Evolutionary conservation across 129 eudicot species (phyloP).

Genomic region (Flaveria trinervia): DNA sequence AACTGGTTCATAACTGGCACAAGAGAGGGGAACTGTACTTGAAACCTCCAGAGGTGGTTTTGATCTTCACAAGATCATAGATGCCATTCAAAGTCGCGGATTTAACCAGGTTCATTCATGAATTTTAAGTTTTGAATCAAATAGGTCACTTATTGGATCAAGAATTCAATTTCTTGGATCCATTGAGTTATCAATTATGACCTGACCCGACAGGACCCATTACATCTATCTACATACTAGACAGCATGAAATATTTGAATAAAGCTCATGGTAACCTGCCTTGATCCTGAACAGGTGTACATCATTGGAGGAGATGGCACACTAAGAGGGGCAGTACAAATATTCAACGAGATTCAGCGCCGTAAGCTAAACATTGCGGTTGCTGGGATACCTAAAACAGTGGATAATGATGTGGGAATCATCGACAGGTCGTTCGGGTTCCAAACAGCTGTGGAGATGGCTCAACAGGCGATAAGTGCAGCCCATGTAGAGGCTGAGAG

Average conservation of each 20-base stretch:
- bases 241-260: not conserved
- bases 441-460: conserved; percentile 92
- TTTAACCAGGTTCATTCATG: conserved; percentile 54
- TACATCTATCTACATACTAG: not conserved
- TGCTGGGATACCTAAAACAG: conserved; percentile 74
- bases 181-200: not conserved
- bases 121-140: not conserved
- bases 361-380: conserved; percentile 55
- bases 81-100: conserved; percentile 55
- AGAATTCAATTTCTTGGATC: not conserved
- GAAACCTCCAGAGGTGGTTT: conserved; percentile 83
- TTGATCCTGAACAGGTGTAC: conserved; percentile 44
- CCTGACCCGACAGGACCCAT: not conserved
- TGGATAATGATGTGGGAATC: conserved; percentile 81
- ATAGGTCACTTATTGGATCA: not conserved
- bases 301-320: conserved; percentile 90
- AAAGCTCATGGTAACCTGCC: not conserved
- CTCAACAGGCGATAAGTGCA: conserved; percentile 73
- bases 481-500: conserved; percentile 91
- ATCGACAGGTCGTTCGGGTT: conserved; percentile 83
- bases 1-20: conserved; percentile 73
- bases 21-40: conserved; percentile 63
- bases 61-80: conserved; percentile 66
- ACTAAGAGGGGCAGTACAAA: conserved; percentile 73
- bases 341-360: conserved; percentile 56